Evolutionary conservation across 345 rosid genomes (phyloP), one percentile per base, ranked within the genome.

Genomic region (Conringia planisiliqua): DNA sequence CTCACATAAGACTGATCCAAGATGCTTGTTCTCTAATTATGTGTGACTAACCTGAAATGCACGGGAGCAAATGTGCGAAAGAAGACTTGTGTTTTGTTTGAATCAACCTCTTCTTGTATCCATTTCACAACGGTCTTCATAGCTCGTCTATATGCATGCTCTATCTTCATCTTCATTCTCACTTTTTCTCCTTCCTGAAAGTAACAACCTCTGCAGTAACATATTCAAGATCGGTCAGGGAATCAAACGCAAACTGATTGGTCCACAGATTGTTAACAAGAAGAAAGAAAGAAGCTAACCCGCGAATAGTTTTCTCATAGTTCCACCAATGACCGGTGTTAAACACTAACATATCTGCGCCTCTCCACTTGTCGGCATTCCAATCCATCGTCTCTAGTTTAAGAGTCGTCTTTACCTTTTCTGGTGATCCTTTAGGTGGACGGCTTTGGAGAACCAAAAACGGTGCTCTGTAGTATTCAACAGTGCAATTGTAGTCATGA

Each of bases 251-350:
- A 61, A 32, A 40, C 70, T 1, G 12, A 27, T 52, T 0, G 5
- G 65, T 62, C 1, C 43, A 29, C 8, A 42, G n/a, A 33, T 2
- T 17, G 35, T 38, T 20, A 38, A 11, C 22, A 62, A 46, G 54
- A 46, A 72, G 58, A 42, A 58, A 70, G 70, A 32, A 59, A 72
- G 68, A 27, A 18, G 22, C 68, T 81, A 83, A 95, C 99, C 88
- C 88, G 83, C 93, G 86, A 33, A 85, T 77, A 26, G 99, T 95
- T 86, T 95, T 95, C 87, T 90, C 97, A 2, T 87, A 79, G 76
- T 90, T 92, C 97, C 97, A 92, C 99, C 97, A 95, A 57, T 95
- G 97, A 71, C 99, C 98, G 0, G 90, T 87, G 81, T 95, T 95
- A 74, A 95, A 81, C 69, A 95, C 83, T 62, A 95, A 76, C 38